Base-by-base conservation (phyloP, 495 filamentous ascomycete genomes). In the Sabuloglossum arenarium region DNA sequence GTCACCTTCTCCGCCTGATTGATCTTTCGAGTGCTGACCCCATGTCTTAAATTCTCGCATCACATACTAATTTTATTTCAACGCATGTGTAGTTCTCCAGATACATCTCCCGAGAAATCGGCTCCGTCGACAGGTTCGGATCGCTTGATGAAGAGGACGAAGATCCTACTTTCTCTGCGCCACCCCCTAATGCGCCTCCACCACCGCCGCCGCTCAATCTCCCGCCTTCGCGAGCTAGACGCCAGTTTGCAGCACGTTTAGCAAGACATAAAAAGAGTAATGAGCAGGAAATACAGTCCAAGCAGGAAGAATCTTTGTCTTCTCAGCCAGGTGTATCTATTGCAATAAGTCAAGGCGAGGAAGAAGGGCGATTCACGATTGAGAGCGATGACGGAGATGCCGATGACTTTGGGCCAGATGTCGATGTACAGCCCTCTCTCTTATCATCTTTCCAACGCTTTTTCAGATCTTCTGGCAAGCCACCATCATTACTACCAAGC, bases 221-320 rank as follows among this genome's bases (percentile, higher is more conserved):
- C 24, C 82, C 84, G 10, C 88, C 88, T 1, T 89, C 86, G 1
- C 78, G 88, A n/a, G 88, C 88, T 21, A 79, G 88, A 19, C 75
- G 86, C 21, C 88, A 93, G 67, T 74, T 95, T 19, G 87, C 86
- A 29, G 84, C 81, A 29, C 79, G 86, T 23, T 78, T 95, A 25
- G 56, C 56, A 19, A 30, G 30, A 19, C 56, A 58, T 12, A 37
- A 58, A 39, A 19, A 58, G 27, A 47, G 56, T 11, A 52, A 46
- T 28, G 55, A 43, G 21, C 37, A 39, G 29, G 29, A 47, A 24
- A 8, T 11, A 23, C 29, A 2, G 34, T 25, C 42, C 14, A 11
- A 6, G 19, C 55, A 25, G n/a, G 31, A 46, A 11, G 37, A 27
- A 21, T 16, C 16, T n/a, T 27, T 25, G 23, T 5, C 42, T 30